A percentile compares a stretch with the other conserved stretches of the same genome.
Evolutionary conservation across 176 grass and related monocot genomes (phyloP).

Genomic region (Chrysopogon serrulatus): DNA sequence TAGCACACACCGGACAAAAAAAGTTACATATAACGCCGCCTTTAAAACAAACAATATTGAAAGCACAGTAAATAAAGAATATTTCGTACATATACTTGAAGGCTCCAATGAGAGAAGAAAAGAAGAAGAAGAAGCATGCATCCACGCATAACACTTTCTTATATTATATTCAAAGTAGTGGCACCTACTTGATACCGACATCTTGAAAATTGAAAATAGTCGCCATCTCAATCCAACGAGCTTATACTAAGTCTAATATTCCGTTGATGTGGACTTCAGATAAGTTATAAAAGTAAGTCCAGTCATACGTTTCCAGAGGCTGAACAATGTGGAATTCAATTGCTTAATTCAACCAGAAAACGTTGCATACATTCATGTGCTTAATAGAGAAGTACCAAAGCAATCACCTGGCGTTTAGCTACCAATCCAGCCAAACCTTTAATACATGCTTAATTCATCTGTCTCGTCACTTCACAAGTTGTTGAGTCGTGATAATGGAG

Average conservation of each 20-base stretch:
- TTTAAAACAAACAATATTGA: not conserved
- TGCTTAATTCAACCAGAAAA: not conserved
- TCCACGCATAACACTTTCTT: not conserved
- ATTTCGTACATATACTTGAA: not conserved
- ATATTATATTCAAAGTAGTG: not conserved
- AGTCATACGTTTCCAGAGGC: conserved; percentile 20
- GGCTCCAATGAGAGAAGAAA: not conserved
- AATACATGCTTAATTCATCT: not conserved
- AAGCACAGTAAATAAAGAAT: not conserved
- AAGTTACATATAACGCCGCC: not conserved
- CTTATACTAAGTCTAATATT: conserved; percentile 22
- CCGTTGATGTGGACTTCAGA: conserved; percentile 20
- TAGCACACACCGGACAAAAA: not conserved
- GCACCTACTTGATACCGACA: not conserved
- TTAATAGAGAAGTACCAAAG: not conserved
- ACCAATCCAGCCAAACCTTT: not conserved
- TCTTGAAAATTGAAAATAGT: conserved; percentile 19
- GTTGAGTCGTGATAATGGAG: not conserved
- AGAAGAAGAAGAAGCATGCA: not conserved
- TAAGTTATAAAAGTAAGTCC: not conserved
- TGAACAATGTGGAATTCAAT: conserved; percentile 5
- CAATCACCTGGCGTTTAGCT: not conserved
- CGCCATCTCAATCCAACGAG: not conserved
- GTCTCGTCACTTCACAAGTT: not conserved
- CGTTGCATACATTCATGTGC: not conserved